Evolutionary conservation across 2,329 filamentous ascomycete species (phyloP).

Genomic region (Trichoderma guizhouense): DNA sequence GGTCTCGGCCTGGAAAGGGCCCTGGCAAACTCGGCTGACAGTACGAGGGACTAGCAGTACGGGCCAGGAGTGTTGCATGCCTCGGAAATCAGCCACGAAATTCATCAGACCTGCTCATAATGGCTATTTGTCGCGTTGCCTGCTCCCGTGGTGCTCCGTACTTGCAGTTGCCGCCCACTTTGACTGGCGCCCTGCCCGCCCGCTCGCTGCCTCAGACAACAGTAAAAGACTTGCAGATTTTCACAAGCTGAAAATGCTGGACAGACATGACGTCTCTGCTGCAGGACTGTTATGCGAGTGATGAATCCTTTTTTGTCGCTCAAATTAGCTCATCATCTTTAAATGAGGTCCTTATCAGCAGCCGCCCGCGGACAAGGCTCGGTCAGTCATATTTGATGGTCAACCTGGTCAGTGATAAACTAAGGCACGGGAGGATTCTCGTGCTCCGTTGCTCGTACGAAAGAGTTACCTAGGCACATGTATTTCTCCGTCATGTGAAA

Average conservation of each 20-base stretch:
- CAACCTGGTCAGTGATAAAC: not conserved
- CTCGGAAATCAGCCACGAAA: slow-evolving; percentile 10
- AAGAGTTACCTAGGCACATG: slow-evolving; percentile 2
- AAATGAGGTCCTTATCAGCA: slow-evolving; percentile 2
- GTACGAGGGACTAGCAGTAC: not conserved
- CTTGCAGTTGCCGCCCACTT: not conserved
- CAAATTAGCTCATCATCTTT: not conserved
- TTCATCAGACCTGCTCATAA: not conserved
- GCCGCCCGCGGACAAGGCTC: not conserved
- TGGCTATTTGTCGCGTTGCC: not conserved
- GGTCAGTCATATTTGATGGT: not conserved
- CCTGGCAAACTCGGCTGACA: slow-evolving; percentile 9
- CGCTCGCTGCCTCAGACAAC: not conserved
- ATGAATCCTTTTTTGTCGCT: not conserved
- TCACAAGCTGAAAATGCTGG: not conserved
- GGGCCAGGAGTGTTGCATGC: not conserved
- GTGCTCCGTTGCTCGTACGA: not conserved
- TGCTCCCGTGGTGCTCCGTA: not conserved
- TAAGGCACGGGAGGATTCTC: not conserved
- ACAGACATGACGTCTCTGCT: not conserved
- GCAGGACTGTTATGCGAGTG: not conserved
- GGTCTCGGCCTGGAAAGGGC: slow-evolving; percentile 12
- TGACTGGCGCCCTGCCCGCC: not conserved
- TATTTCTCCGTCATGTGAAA: slow-evolving; percentile 18
- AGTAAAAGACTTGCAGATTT: not conserved